Conservation (phyloP, 2,329 filamentous ascomycete genomes). For the Penicillium polonicum region DNA sequence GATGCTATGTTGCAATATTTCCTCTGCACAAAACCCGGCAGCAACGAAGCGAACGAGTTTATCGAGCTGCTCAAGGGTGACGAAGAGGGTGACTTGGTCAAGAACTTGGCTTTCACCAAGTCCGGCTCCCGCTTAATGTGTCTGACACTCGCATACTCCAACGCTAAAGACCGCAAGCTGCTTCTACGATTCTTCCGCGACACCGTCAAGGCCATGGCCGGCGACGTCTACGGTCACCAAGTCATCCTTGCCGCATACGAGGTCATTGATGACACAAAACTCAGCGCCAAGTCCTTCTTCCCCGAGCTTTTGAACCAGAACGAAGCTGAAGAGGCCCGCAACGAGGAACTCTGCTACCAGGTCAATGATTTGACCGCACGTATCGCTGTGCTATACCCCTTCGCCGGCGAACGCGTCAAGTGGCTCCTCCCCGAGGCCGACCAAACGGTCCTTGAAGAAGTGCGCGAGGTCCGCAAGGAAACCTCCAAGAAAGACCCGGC, state of each 20-base stretch:
- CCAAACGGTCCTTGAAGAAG: constrained; percentile 69
- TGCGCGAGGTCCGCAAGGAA: constrained; percentile 73
- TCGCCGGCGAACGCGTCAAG: constrained; percentile 62
- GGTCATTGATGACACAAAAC: constrained; percentile 89
- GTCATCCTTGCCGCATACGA: constrained; percentile 85
- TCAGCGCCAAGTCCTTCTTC: constrained; percentile 82
- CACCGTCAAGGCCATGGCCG: constrained; percentile 79
- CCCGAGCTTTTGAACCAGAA: constrained; percentile 78
- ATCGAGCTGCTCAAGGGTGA: constrained; percentile 89
- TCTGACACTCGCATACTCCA: constrained; percentile 77
- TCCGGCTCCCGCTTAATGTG: constrained; percentile 80
- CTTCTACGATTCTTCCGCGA: constrained; percentile 89
- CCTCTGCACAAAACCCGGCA: constrained; percentile 71
- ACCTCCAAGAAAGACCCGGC: constrained; percentile 93
- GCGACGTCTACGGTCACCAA: constrained; percentile 73
- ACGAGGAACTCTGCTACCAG: constrained; percentile 47
- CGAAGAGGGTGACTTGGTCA: constrained; percentile 82
- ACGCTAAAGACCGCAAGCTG: constrained; percentile 87
- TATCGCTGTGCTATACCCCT: constrained; percentile 74
- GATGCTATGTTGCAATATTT: constrained; percentile 99
- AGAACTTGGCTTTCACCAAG: constrained; percentile 94
- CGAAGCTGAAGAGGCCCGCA: constrained; percentile 35
- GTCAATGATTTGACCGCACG: constrained; percentile 52
- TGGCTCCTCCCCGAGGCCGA: constrained; percentile 65
- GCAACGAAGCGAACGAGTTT: constrained; percentile 81